Evolutionary conservation across 805 yeast genomes (phyloP).

Genomic region (Lachancea thermotolerans): DNA sequence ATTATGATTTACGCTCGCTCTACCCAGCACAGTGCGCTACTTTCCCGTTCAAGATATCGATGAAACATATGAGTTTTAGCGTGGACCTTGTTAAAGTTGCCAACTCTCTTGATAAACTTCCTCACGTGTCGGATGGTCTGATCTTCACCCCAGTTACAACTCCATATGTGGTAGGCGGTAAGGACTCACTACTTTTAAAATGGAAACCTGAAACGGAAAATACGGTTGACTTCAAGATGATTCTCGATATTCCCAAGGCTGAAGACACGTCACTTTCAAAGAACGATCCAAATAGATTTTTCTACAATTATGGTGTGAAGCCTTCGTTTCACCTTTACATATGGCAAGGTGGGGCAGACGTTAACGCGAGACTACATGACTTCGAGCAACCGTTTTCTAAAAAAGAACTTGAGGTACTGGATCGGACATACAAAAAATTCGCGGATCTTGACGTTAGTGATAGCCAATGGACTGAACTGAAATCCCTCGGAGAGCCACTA

Average conservation of each 20-base stretch:
- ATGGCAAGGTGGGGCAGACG: constrained; percentile 63
- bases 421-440: constrained; percentile 54
- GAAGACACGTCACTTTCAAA: constrained; percentile 33
- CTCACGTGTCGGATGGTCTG: constrained; percentile 89
- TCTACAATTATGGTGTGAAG: constrained; percentile 71
- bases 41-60: constrained; percentile 79
- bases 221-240: constrained; percentile 78
- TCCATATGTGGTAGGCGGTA: constrained; percentile 75
- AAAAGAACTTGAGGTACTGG: constrained; percentile 30
- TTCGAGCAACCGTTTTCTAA: constrained; percentile 29
- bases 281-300: constrained; percentile 62
- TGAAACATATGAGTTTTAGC: constrained; percentile 83
- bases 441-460: constrained; percentile 56
- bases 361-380: constrained; percentile 23
- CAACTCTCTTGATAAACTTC: constrained; percentile 59
- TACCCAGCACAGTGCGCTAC: constrained; percentile 68
- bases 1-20: constrained; percentile 55
- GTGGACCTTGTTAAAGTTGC: constrained; percentile 73
- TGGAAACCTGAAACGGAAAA: constrained; percentile 98
- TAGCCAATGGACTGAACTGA: constrained; percentile 75
- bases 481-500: constrained; percentile 66
- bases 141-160: constrained; percentile 87
- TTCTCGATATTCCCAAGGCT: constrained; percentile 35
- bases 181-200: constrained; percentile 77
- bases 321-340: constrained; percentile 64